Evolutionary conservation across 768 basidiomycete genomes (phyloP).

Genomic region (Russula sp.): DNA sequence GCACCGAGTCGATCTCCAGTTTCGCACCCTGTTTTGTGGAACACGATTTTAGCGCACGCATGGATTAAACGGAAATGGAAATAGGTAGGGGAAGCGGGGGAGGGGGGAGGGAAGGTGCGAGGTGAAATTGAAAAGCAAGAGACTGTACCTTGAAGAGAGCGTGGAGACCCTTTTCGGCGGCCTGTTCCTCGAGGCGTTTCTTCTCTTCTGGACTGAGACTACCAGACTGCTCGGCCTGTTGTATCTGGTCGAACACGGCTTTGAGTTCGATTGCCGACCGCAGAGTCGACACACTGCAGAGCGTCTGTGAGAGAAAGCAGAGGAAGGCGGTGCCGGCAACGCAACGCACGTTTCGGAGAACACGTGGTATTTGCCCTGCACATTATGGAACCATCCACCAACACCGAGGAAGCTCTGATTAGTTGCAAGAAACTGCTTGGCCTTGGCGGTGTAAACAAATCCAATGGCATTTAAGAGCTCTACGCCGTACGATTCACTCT

Average conservation of each 20-base stretch:
- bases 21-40: slow-evolving; percentile 60
- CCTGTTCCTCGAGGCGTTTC: slow-evolving; percentile 80
- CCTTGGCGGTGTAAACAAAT: slow-evolving; percentile 76
- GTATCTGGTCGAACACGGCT: slow-evolving; percentile 84
- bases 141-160: slow-evolving; percentile 74
- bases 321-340: slow-evolving; percentile 26
- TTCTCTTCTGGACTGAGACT: slow-evolving; percentile 72
- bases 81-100: no score
- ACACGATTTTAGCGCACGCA: neutral
- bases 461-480: slow-evolving; percentile 83
- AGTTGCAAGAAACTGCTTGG: slow-evolving; percentile 76
- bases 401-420: slow-evolving; percentile 66
- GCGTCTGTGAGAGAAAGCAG: slow-evolving; percentile 2
- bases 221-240: slow-evolving; percentile 82
- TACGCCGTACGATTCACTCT: slow-evolving; percentile 79
- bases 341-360: slow-evolving; percentile 83
- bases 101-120: neutral
- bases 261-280: slow-evolving; percentile 86
- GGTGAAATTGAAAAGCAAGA: neutral
- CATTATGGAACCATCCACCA: slow-evolving; percentile 89
- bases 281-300: slow-evolving; percentile 66
- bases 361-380: slow-evolving; percentile 87
- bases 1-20: slow-evolving; percentile 82
- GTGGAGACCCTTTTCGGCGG: slow-evolving; percentile 89
- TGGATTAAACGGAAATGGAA: neutral